These are phyloP conservation scores for Lupinus albus DNA, from an alignment of 306 rosid species.

Conservation along the genomic window DNA sequence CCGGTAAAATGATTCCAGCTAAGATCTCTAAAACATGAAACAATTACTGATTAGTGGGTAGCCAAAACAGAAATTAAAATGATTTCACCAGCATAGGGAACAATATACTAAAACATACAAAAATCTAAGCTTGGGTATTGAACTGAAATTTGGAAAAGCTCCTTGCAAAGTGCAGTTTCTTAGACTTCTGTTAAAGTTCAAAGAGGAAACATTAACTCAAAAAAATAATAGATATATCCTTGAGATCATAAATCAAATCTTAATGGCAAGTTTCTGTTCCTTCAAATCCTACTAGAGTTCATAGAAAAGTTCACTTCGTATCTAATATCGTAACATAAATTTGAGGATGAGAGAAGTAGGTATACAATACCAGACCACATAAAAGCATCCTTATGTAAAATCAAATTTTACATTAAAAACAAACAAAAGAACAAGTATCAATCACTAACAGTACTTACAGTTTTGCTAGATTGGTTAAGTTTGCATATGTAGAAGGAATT, in stretches of 20 bases:
- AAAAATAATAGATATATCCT: conserved; percentile 15
- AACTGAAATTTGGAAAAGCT: conserved; percentile 73
- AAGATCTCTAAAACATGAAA: conserved; percentile 70
- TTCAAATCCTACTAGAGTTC: conserved; percentile 29
- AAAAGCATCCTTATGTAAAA: not conserved
- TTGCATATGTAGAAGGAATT: conserved; percentile 52
- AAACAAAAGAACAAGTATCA: not conserved
- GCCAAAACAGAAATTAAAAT: conserved; percentile 17
- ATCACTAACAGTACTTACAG: conserved; percentile 46
- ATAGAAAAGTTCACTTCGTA: conserved; percentile 1
- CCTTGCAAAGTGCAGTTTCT: conserved; percentile 87
- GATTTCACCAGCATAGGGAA: conserved; percentile 4
- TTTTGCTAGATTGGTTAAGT: conserved; percentile 42
- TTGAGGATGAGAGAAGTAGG: conserved; percentile 10
- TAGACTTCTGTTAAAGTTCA: conserved; percentile 68
- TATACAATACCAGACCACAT: conserved; percentile 4
- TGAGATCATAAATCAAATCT: conserved; percentile 20
- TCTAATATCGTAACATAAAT: conserved; percentile 21
- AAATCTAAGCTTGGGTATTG: conserved; percentile 58
- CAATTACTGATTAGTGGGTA: conserved; percentile 34
- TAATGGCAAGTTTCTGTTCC: not conserved
- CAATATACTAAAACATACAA: conserved; percentile 59
- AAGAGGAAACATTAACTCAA: conserved; percentile 40
- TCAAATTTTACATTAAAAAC: conserved; percentile 15
- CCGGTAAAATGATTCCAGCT: conserved; percentile 76